These are phyloP conservation scores for Vigna mungo DNA, from an alignment of 306 rosid species.

Conservation along the genomic window DNA sequence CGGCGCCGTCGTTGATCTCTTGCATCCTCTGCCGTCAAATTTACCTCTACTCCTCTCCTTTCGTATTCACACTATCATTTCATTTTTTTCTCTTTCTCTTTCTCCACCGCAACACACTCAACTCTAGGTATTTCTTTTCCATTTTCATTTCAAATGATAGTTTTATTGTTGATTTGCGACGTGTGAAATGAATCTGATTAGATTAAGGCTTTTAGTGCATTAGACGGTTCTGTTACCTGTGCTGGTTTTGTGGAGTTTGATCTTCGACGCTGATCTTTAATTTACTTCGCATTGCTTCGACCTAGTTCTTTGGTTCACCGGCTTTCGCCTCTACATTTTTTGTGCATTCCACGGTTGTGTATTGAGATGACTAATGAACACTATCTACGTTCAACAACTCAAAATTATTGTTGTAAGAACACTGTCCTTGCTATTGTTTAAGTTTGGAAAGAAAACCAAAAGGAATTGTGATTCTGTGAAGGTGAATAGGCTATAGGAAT, in stretches of 20 bases:
- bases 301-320: slow-evolving; percentile 22
- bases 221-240: neutral
- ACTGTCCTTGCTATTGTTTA: neutral
- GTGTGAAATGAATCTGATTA: neutral
- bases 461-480: slow-evolving; percentile 20
- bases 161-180: slow-evolving; percentile 24
- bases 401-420: neutral
- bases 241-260: slow-evolving; percentile 33
- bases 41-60: slow-evolving; percentile 31
- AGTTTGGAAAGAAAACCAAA: slow-evolving; percentile 12
- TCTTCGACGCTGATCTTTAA: slow-evolving; percentile 10
- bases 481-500: neutral
- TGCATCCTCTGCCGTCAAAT: slow-evolving; percentile 32
- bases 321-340: neutral
- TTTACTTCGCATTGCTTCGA: slow-evolving; percentile 22
- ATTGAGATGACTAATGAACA: neutral
- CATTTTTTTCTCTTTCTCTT: neutral
- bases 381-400: slow-evolving; percentile 2
- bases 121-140: slow-evolving; percentile 10
- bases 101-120: neutral
- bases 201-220: slow-evolving; percentile 17
- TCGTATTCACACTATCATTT: slow-evolving; percentile 30
- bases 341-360: neutral
- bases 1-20: slow-evolving; percentile 51
- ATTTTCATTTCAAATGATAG: neutral